Conservation (phyloP, 805 yeast genomes). For the Metschnikowia cubensis region DNA sequence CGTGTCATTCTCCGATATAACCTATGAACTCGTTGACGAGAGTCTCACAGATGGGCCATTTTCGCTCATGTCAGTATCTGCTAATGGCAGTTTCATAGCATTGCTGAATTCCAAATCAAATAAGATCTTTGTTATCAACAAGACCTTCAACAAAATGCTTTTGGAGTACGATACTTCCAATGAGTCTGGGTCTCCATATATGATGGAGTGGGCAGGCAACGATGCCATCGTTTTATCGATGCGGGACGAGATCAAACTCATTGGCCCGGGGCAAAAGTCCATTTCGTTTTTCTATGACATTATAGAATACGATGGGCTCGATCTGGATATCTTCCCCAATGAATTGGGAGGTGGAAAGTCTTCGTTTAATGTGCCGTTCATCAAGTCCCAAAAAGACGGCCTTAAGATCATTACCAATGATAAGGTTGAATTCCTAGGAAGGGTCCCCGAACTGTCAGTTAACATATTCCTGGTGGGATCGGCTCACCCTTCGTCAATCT, state of each 20-base stretch:
- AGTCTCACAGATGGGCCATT: conserved; percentile 49
- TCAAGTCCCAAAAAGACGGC: conserved; percentile 65
- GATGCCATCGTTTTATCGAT: conserved; percentile 70
- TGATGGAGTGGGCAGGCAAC: conserved; percentile 78
- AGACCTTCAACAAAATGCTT: conserved; percentile 41
- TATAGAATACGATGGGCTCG: conserved; percentile 26
- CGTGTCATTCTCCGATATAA: conserved; percentile 21
- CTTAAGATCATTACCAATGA: conserved; percentile 57
- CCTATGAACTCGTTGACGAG: conserved; percentile 33
- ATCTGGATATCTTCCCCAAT: conserved; percentile 22
- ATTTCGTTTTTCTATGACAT: conserved; percentile 50
- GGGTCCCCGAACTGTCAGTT: conserved; percentile 55
- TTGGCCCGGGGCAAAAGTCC: conserved; percentile 65
- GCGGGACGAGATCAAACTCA: conserved; percentile 59
- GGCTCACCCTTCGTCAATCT: conserved; percentile 72
- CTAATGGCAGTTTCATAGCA: conserved; percentile 55
- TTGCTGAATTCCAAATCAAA: conserved; percentile 35
- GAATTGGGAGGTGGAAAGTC: conserved; percentile 15
- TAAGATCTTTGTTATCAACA: conserved; percentile 48
- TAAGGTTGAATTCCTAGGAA: conserved; percentile 56
- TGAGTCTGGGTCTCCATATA: conserved; percentile 37
- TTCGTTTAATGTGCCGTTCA: conserved; percentile 33
- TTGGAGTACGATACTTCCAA: conserved; percentile 43
- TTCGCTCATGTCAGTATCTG: conserved; percentile 40
- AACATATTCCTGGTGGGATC: conserved; percentile 81